These are phyloP conservation scores for Metschnikowia corniflorae DNA, from an alignment of 805 yeast genomes.

Conservation along the genomic window DNA sequence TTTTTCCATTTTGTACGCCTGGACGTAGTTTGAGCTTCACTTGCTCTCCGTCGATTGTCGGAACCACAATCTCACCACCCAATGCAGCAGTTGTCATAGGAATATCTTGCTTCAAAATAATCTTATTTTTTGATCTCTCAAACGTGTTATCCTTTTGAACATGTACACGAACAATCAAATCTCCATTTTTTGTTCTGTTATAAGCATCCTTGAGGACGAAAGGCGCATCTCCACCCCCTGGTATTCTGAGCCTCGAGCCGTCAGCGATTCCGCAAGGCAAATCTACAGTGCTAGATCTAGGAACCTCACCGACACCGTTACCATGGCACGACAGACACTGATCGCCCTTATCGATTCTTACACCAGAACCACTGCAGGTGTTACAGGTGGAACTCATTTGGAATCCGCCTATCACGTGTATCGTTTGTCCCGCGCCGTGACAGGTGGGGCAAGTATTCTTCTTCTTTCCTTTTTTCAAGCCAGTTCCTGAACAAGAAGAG, in stretches of 20 bases:
- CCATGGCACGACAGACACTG: slow-evolving; percentile 84
- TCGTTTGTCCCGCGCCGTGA: slow-evolving; percentile 89
- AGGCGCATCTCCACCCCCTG: slow-evolving; percentile 91
- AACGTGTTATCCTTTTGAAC: slow-evolving; percentile 74
- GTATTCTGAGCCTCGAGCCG: slow-evolving; percentile 78
- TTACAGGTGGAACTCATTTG: slow-evolving; percentile 94
- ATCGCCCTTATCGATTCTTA: slow-evolving; percentile 60
- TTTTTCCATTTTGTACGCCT: slow-evolving; percentile 78
- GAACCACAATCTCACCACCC: slow-evolving; percentile 89
- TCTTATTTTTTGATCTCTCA: slow-evolving; percentile 60
- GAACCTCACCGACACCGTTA: slow-evolving; percentile 70
- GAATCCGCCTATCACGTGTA: slow-evolving; percentile 88
- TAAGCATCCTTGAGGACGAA: slow-evolving; percentile 66
- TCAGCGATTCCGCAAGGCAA: slow-evolving; percentile 87
- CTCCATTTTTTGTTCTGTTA: slow-evolving; percentile 74
- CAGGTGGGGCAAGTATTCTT: slow-evolving; percentile 81
- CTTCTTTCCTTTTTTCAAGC: slow-evolving; percentile 71
- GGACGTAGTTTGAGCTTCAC: slow-evolving; percentile 76
- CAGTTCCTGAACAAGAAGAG: slow-evolving; percentile 76
- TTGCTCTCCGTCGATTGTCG: slow-evolving; percentile 78
- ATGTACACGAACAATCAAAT: slow-evolving; percentile 75
- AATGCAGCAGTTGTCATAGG: slow-evolving; percentile 95
- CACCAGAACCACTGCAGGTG: slow-evolving; percentile 87
- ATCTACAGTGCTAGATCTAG: slow-evolving; percentile 73
- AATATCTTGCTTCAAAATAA: slow-evolving; percentile 62